Evolutionary conservation across 2,329 filamentous ascomycete species (phyloP).

Genomic region (Cercospora zeae-maydis): DNA sequence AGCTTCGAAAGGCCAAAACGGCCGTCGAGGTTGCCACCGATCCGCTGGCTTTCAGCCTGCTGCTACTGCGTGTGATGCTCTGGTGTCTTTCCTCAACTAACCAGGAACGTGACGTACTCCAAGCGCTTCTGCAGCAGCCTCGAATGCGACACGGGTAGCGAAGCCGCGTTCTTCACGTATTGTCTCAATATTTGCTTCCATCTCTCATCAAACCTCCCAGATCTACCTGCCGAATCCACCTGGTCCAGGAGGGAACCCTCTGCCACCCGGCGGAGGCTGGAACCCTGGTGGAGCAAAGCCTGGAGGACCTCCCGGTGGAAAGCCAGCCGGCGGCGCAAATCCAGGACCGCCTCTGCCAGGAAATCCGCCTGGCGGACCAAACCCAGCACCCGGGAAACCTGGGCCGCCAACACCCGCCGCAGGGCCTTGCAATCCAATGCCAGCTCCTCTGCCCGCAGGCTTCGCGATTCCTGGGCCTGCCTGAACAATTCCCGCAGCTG

Average conservation of each 20-base stretch:
- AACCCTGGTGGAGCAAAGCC: constrained; percentile 55
- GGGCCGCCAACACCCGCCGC: constrained; percentile 81
- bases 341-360: constrained; percentile 37
- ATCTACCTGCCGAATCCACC: constrained; percentile 33
- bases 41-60: not conserved
- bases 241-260: constrained; percentile 33
- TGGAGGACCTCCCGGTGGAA: constrained; percentile 33
- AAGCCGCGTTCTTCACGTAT: not conserved
- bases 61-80: not conserved
- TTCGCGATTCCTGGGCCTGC: constrained; percentile 86
- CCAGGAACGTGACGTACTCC: not conserved
- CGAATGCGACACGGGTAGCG: not conserved
- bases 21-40: not conserved
- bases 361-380: constrained; percentile 34
- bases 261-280: constrained; percentile 56
- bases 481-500: constrained; percentile 63
- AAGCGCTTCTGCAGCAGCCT: not conserved
- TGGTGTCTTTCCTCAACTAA: not conserved
- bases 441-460: constrained; percentile 78
- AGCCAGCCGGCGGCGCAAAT: constrained; percentile 23
- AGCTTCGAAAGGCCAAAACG: not conserved
- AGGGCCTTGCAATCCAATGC: constrained; percentile 78
- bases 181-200: not conserved
- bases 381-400: constrained; percentile 56
- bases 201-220: not conserved